Base-by-base conservation (phyloP, 106 monocot genomes). In the Dendrobium officinale region DNA sequence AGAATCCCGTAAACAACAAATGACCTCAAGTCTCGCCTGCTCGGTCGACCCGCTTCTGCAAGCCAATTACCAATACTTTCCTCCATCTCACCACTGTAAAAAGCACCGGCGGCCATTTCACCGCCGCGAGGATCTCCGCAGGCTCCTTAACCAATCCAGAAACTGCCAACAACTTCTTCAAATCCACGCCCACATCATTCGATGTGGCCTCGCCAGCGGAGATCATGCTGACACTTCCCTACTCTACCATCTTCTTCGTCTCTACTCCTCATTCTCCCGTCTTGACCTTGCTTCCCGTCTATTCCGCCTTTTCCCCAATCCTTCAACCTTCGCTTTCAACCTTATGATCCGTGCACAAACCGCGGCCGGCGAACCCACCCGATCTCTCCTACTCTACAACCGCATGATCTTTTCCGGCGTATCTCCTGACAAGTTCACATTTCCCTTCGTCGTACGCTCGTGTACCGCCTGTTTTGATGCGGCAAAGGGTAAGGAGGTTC, bases 351-450 rank as follows among this genome's bases (percentile, higher is more conserved):
- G 87, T 26, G 84, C 86, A 68, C 64, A 84, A 81, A 73, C 86
- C 83, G 59, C 61, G 77, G 54, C 68, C 45, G 79, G 72, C 77
- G 45, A 27, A 55, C 85, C 89, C 15, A 48, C 55, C 78, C 43
- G 61, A 42, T 83, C 89, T 79, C 82, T 89, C 86, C 81, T 33
- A 58, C 68, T 85, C 67, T 87, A 79, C 80, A 78, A 68, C 77
- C 75, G 75, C 77, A 86, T 93, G 82, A 4, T 84, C 79, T 16
- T 61, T 31, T 64, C 27, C 81, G 78, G 79, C 81, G 73, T 83
- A n/a, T 80, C 70, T 6, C 84, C 86, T 40, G 90, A 93, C 75
- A 84, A 82, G 44, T 90, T 90, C 88, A 90, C 92, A 42, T 86
- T 93, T 78, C 86, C 92, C 29, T 88, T 86, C 79, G 82, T 77